Evolutionary conservation across 2,329 filamentous ascomycete genomes (phyloP).

Genomic region (Colletotrichum navitas): DNA sequence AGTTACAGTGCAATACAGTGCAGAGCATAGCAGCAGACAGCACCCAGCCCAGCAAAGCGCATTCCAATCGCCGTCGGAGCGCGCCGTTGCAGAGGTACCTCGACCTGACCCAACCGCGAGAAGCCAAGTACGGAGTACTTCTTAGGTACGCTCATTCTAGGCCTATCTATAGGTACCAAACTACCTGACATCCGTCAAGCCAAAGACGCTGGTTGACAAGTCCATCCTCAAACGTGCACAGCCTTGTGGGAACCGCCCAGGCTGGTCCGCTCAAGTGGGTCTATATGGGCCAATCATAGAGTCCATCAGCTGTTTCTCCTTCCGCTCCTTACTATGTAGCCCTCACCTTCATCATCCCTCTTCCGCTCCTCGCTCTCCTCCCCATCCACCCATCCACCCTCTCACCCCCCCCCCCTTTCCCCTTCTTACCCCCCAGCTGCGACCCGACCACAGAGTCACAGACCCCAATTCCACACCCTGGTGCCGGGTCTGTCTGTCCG

Average conservation of each 20-base stretch:
- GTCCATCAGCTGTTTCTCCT: slow-evolving; percentile 1
- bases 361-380: background rate
- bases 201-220: slow-evolving; percentile 33
- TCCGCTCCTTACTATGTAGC: slow-evolving; percentile 1
- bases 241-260: slow-evolving; percentile 43
- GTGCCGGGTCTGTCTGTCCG: slow-evolving; percentile 20
- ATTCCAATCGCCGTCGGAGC: slow-evolving; percentile 37
- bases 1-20: background rate
- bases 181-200: slow-evolving; percentile 12
- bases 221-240: slow-evolving; percentile 45
- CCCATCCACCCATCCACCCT: background rate
- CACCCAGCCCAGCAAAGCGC: slow-evolving; percentile 22
- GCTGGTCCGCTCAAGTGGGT: slow-evolving; percentile 31
- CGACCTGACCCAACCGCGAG: slow-evolving; percentile 3
- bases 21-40: slow-evolving; percentile 2
- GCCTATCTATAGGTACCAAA: slow-evolving; percentile 14
- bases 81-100: slow-evolving; percentile 38
- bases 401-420: background rate
- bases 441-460: slow-evolving; percentile 19
- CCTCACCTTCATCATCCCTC: background rate
- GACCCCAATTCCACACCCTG: slow-evolving; percentile 25
- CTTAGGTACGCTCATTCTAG: background rate
- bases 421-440: slow-evolving; percentile 8
- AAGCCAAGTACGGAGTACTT: slow-evolving; percentile 10
- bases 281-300: slow-evolving; percentile 16